Percentiles rank a stretch among this genome's conserved stretches.
These are phyloP conservation scores for Pulicaria dysenterica DNA, from an alignment of 129 eudicot genomes.

Conservation along the genomic window DNA sequence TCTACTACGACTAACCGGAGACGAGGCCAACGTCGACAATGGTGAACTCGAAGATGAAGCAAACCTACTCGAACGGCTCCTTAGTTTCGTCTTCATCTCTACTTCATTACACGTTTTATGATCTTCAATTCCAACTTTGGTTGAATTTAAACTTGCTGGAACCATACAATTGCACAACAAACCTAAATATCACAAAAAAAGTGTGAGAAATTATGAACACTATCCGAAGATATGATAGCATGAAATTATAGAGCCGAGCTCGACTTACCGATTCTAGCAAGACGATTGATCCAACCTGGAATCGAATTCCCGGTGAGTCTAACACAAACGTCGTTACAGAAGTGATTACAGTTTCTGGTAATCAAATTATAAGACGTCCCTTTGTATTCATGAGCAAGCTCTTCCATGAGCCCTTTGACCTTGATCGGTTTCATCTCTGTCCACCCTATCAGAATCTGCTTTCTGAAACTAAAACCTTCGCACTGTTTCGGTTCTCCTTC, in stretches of 20 bases:
- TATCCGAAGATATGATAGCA: too few species aligned
- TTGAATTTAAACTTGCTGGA: conserved; percentile 61
- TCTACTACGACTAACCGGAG: conserved; percentile 27
- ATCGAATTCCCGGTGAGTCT: conserved; percentile 65
- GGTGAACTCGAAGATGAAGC: conserved; percentile 49
- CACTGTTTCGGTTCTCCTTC: conserved; percentile 82
- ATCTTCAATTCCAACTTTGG: conserved; percentile 67
- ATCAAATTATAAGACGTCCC: conserved; percentile 76
- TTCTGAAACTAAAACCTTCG: conserved; percentile 82
- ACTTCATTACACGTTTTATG: conserved; percentile 37
- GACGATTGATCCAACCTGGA: conserved; percentile 89
- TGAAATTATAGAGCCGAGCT: not conserved
- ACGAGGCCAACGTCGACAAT: conserved; percentile 38
- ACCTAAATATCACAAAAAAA: conserved; percentile 42
- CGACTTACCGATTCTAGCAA: conserved; percentile 74
- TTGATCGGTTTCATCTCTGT: conserved; percentile 56
- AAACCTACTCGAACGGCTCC: conserved; percentile 45
- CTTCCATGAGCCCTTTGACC: conserved; percentile 63
- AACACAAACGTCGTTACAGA: conserved; percentile 75
- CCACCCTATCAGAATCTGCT: conserved; percentile 74
- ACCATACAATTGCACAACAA: conserved; percentile 73
- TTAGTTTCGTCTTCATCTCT: conserved; percentile 51
- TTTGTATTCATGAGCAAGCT: conserved; percentile 56
- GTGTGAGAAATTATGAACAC: not conserved
- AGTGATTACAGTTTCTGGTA: conserved; percentile 84